Evolutionary conservation across 768 basidiomycete genomes (phyloP).

Genomic region (Scleroderma citrinum): DNA sequence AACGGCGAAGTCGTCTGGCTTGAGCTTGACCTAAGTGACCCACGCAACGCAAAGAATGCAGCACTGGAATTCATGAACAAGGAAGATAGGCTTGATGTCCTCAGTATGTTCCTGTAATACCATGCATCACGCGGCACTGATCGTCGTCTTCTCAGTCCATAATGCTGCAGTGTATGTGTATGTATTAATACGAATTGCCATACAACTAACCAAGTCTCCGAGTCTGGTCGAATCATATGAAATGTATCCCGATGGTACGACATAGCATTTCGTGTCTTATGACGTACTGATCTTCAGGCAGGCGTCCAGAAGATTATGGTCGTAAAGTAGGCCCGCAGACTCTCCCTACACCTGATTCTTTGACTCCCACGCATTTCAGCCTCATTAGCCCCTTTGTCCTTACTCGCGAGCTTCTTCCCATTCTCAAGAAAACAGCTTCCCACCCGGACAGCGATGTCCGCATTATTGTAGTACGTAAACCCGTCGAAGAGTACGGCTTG

Average conservation of each 20-base stretch:
- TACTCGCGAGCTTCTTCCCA: conserved; percentile 47
- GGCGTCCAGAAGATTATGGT: conserved; percentile 36
- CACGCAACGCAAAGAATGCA: conserved; percentile 39
- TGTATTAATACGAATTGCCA: not conserved
- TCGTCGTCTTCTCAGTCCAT: conserved; percentile 36
- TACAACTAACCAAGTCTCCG: conserved; percentile 5
- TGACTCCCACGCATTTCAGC: conserved; percentile 21
- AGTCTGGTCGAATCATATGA: conserved; percentile 18
- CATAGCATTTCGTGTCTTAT: not conserved
- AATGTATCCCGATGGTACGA: conserved; percentile 25
- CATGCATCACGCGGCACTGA: not conserved
- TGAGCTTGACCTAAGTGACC: conserved; percentile 46
- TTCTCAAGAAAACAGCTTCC: conserved; percentile 44
- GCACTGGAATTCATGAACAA: conserved; percentile 44
- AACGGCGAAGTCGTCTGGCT: conserved; percentile 45
- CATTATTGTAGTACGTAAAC: conserved; percentile 44
- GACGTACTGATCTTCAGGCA: conserved; percentile 7
- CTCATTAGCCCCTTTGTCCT: conserved; percentile 52
- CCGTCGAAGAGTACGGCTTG: not conserved
- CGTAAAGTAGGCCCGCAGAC: conserved; percentile 36
- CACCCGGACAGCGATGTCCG: conserved; percentile 50
- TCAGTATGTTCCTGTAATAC: conserved; percentile 32
- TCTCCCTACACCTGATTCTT: conserved; percentile 15
- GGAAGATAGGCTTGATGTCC: conserved; percentile 50
- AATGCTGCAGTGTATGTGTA: conserved; percentile 46